Conservation (phyloP, 2,329 filamentous ascomycete genomes). For the Colletotrichum sp. region DNA sequence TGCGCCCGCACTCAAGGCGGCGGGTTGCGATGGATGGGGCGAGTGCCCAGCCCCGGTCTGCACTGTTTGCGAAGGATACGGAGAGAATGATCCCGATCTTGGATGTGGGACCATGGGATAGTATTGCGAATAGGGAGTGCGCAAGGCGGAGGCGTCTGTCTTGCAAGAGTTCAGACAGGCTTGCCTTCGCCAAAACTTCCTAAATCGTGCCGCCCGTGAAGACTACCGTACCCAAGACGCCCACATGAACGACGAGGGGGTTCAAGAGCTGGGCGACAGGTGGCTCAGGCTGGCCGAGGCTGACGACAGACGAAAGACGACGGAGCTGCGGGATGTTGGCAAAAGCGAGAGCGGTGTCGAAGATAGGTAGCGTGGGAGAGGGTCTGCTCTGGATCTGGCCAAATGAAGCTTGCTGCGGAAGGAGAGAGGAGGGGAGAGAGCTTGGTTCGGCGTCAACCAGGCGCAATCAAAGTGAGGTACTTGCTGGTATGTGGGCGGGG, state of each 20-base stretch:
- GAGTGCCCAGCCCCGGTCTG: slow-evolving; percentile 63
- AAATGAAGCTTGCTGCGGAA: neutral
- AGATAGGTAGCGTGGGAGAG: neutral
- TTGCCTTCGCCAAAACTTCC: slow-evolving; percentile 11
- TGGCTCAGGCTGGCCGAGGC: neutral
- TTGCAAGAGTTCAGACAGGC: slow-evolving; percentile 7
- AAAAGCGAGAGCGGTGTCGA: neutral
- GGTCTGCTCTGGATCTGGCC: neutral
- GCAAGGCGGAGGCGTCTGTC: slow-evolving; percentile 18
- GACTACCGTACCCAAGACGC: neutral
- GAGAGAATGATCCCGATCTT: slow-evolving; percentile 69
- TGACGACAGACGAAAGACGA: neutral
- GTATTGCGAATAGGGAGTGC: neutral
- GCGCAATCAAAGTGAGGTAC: neutral
- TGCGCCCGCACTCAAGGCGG: slow-evolving; percentile 63
- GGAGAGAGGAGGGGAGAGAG: slow-evolving; percentile 2
- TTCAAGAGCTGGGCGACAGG: neutral
- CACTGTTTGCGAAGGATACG: slow-evolving; percentile 63
- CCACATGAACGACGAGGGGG: neutral
- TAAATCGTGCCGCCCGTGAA: neutral
- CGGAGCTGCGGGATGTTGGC: neutral
- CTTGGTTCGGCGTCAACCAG: slow-evolving; percentile 16
- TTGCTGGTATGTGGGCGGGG: neutral
- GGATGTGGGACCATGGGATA: slow-evolving; percentile 62
- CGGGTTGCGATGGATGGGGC: slow-evolving; percentile 61